Conservation (phyloP, 352 stramenopile species). For the Globisporangium iwayamae region DNA sequence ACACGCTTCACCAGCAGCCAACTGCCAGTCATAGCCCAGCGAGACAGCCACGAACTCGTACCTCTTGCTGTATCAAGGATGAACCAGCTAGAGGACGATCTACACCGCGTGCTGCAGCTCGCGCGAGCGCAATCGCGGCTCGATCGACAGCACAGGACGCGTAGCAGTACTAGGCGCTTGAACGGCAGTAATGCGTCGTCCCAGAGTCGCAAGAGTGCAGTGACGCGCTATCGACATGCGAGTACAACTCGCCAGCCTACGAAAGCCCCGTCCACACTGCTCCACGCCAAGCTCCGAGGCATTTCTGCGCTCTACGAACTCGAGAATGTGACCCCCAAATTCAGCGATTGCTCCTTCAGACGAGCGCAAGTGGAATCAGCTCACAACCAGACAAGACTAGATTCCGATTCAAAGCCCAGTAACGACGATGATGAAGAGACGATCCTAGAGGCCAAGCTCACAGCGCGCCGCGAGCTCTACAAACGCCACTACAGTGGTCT, state of each 20-base stretch:
- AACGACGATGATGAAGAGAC: constrained; percentile 2
- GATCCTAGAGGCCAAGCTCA: constrained; percentile 30
- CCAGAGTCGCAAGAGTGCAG: neutral
- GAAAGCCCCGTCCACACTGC: constrained; percentile 14
- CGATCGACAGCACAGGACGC: constrained; percentile 1
- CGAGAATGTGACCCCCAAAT: constrained; percentile 19
- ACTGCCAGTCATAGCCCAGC: neutral
- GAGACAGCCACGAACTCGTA: neutral
- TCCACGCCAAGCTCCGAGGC: constrained; percentile 27
- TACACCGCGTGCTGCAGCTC: constrained; percentile 52
- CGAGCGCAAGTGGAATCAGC: constrained; percentile 7
- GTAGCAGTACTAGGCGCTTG: neutral
- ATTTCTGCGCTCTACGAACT: constrained; percentile 35
- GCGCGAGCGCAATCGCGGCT: constrained; percentile 13
- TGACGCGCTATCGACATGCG: constrained; percentile 31
- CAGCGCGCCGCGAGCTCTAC: constrained; percentile 38
- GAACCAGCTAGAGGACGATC: constrained; percentile 40
- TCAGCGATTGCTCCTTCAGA: constrained; percentile 21
- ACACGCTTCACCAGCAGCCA: neutral
- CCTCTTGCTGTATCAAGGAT: neutral
- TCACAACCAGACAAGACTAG: constrained; percentile 4
- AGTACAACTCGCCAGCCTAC: neutral
- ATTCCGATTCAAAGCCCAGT: neutral
- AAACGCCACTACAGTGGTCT: constrained; percentile 44
- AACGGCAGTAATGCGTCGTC: neutral